Conservation (phyloP, 2,329 filamentous ascomycete species). For the Pseudomassariella vexata region DNA sequence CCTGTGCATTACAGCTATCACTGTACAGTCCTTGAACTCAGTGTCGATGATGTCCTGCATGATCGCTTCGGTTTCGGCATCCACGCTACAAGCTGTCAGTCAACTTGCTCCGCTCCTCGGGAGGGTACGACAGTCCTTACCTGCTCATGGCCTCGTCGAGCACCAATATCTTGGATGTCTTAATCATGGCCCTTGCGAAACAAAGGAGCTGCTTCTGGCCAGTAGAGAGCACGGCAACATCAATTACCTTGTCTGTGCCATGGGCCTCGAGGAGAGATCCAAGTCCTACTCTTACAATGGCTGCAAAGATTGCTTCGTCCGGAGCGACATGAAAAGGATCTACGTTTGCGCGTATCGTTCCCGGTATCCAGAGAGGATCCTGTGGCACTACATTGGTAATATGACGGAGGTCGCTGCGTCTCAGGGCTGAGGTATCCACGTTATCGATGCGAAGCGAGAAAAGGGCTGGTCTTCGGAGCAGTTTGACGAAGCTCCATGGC, state of each 20-base stretch:
- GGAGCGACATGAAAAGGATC: conserved; percentile 4
- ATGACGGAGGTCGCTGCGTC: conserved; percentile 4
- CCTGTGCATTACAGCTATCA: conserved; percentile 16
- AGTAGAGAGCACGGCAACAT: conserved; percentile 1
- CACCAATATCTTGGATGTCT: conserved; percentile 10
- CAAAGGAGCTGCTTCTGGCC: conserved; percentile 13
- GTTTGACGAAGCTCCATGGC: no score
- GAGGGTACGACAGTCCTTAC: background rate
- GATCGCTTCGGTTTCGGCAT: background rate
- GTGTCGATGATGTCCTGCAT: conserved; percentile 12
- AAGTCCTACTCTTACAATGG: conserved; percentile 4
- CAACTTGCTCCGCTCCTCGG: no score
- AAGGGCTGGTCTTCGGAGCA: no score
- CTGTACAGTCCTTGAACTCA: conserved; percentile 13
- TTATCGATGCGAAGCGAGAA: no score
- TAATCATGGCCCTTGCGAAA: conserved; percentile 12
- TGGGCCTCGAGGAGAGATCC: conserved; percentile 5
- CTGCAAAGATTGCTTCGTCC: conserved; percentile 1
- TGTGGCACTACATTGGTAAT: conserved; percentile 11
- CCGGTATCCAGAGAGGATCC: conserved; percentile 11
- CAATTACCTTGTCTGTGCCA: conserved; percentile 5
- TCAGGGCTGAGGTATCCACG: conserved; percentile 5
- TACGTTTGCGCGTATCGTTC: conserved; percentile 10
- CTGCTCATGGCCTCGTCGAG: conserved; percentile 14
- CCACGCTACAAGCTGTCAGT: conserved; percentile 4